Evolutionary conservation across 2,329 filamentous ascomycete species (phyloP).

Genomic region (Fusarium marasasianum): DNA sequence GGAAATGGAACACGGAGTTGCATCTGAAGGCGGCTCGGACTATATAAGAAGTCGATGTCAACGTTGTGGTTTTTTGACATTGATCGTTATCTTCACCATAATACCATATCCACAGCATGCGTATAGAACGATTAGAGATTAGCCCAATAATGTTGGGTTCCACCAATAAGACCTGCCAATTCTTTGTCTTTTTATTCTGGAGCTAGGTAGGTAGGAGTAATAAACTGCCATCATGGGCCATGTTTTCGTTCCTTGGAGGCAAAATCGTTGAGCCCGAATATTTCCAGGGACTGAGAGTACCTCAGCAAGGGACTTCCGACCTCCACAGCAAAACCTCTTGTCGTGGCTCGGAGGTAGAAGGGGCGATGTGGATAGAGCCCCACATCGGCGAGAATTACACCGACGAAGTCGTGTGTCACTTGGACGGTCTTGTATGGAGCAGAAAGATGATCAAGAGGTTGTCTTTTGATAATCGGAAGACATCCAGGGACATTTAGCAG

Average conservation of each 20-base stretch:
- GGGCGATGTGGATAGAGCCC: conserved; percentile 30
- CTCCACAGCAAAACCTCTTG: conserved; percentile 19
- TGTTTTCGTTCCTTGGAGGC: not conserved
- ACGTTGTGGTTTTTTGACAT: conserved; percentile 37
- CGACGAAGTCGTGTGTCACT: conserved; percentile 20
- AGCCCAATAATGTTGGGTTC: conserved; percentile 13
- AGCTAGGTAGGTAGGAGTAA: not conserved
- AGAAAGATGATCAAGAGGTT: not conserved
- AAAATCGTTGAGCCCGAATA: conserved; percentile 26
- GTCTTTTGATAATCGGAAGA: not conserved
- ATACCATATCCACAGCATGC: conserved; percentile 31
- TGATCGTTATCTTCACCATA: conserved; percentile 33
- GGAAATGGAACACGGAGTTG: conserved; percentile 40
- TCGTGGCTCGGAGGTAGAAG: conserved; percentile 43
- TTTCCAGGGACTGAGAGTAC: not conserved
- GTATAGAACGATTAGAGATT: conserved; percentile 38
- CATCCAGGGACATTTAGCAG: accelerated
- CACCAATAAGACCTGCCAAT: conserved; percentile 17
- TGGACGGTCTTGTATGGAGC: conserved; percentile 1
- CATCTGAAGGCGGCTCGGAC: conserved; percentile 37
- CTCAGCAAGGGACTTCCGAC: conserved; percentile 6
- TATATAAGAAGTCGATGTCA: conserved; percentile 21
- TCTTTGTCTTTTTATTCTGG: not conserved
- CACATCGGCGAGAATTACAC: conserved; percentile 32
- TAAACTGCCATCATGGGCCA: not conserved